phyloP scores from a whole-genome alignment of 345 rosid genomes.

The Acer negundo region DNA sequence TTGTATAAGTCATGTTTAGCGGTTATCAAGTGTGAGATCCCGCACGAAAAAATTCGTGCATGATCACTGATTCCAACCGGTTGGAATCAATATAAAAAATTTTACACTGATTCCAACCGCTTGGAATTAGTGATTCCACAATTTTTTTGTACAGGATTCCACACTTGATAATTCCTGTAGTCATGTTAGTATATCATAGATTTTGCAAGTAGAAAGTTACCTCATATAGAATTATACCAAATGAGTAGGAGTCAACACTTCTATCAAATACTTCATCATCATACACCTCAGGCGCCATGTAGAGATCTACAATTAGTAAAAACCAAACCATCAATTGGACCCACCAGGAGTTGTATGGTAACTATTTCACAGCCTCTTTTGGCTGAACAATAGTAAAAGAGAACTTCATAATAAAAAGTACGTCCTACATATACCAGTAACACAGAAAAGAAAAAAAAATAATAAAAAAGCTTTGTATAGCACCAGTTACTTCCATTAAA shows the following conservation, averaged over 20 bases:
- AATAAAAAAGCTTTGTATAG: not conserved
- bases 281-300: constrained; percentile 83
- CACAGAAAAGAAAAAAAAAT: no score
- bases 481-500: constrained; percentile 4
- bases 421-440: not conserved
- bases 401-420: not conserved
- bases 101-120: no score
- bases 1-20: not conserved
- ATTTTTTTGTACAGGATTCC: no score
- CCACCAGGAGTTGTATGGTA: not conserved
- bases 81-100: no score
- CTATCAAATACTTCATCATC: constrained; percentile 62
- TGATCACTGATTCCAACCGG: no score
- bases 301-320: constrained; percentile 50
- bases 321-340: constrained; percentile 16
- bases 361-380: not conserved
- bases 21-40: no score
- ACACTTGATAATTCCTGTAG: no score
- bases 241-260: constrained; percentile 83
- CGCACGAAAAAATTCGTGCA: no score
- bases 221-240: constrained; percentile 85
- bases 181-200: not conserved
- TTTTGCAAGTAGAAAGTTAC: constrained; percentile 38
- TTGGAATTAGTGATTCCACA: no score
- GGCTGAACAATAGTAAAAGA: not conserved